Evolutionary conservation across 2,329 filamentous ascomycete species (phyloP).

Genomic region (Whalleya microplaca): DNA sequence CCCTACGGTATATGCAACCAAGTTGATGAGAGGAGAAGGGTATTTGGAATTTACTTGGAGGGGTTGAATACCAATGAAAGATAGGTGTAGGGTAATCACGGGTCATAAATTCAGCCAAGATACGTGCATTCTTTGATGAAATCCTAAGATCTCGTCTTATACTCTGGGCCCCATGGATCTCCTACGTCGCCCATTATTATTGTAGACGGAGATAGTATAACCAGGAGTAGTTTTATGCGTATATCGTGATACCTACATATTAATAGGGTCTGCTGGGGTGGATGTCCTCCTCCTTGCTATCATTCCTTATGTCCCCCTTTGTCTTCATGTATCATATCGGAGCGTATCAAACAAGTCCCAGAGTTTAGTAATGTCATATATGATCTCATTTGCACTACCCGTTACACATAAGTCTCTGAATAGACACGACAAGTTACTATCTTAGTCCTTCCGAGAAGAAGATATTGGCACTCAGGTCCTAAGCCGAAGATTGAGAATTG

Average conservation of each 20-base stretch:
- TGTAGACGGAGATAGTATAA: constrained; percentile 93
- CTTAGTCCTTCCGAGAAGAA: constrained; percentile 60
- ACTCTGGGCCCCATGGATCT: constrained; percentile 85
- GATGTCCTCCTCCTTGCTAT: too few species aligned
- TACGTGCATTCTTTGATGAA: constrained; percentile 85
- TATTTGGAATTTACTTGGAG: background rate
- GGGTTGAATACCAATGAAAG: constrained; percentile 17
- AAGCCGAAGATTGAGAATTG: background rate
- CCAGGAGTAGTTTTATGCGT: constrained; percentile 83
- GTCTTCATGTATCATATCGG: too few species aligned
- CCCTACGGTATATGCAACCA: too few species aligned
- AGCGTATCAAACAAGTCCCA: constrained; percentile 91
- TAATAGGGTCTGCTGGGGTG: too few species aligned
- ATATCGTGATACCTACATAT: too few species aligned
- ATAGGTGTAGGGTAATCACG: constrained; percentile 77
- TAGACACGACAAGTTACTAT: background rate
- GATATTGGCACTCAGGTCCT: constrained; percentile 43
- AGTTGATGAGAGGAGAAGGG: too few species aligned
- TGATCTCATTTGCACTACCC: constrained; percentile 79
- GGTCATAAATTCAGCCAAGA: constrained; percentile 93
- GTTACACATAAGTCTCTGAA: constrained; percentile 51
- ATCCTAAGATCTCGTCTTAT: constrained; percentile 84
- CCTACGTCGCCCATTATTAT: constrained; percentile 84
- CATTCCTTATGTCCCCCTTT: too few species aligned
- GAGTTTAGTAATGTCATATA: constrained; percentile 80